Evolutionary conservation across 2,329 filamentous ascomycete species (phyloP).

Genomic region (Pseudogymnoascus destructans): DNA sequence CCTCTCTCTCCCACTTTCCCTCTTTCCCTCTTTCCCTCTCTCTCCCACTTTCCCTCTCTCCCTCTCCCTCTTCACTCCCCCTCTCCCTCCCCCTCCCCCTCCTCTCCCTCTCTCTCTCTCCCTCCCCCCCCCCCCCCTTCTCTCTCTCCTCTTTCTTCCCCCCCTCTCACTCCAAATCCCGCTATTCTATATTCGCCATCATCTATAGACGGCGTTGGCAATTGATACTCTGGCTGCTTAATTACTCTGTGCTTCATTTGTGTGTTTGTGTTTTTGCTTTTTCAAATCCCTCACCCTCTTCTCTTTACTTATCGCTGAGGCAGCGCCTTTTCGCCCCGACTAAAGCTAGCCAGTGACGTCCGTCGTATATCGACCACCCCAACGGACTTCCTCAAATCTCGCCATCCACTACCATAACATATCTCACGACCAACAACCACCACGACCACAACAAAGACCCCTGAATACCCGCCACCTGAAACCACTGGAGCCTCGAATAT

Average conservation of each 20-base stretch:
- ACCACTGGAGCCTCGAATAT: neutral
- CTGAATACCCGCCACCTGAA: neutral
- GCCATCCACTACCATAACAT: neutral
- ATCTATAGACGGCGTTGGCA: conserved; percentile 1
- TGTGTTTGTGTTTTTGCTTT: neutral
- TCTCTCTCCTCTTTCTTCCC: neutral
- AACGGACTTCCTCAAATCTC: neutral
- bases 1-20: too few species aligned
- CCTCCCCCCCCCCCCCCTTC: neutral
- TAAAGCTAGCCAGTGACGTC: neutral
- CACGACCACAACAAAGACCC: neutral
- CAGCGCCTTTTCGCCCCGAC: neutral
- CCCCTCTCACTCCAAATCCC: neutral
- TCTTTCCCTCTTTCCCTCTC: neutral
- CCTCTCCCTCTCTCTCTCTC: neutral
- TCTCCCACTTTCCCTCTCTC: neutral
- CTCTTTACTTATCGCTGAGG: neutral
- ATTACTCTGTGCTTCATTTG: neutral
- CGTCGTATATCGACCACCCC: neutral
- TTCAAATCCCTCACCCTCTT: neutral
- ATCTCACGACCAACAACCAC: neutral
- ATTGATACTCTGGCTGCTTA: neutral
- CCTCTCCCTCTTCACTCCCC: neutral
- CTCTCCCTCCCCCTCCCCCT: neutral
- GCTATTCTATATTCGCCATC: neutral